Evolutionary conservation across 306 rosid genomes (phyloP), one percentile per base, ranked within the genome.

Genomic region (Gynostemma pentaphyllum): DNA sequence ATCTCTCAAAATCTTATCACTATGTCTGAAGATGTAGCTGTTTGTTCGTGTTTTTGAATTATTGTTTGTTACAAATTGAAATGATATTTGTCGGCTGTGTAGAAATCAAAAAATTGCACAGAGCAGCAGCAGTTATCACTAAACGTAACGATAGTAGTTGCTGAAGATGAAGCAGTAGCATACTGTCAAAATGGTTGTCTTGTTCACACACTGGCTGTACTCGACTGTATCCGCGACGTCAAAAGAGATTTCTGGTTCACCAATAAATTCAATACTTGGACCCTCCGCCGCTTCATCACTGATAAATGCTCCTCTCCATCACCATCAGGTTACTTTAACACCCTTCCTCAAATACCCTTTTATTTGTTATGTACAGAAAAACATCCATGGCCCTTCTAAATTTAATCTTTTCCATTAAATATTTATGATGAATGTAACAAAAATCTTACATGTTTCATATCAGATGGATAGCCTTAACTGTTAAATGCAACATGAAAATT

Each of bases 191-290:
- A 53, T 7, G 71, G 71, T 0, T 67, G 71, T 48, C 26, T 42
- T 4, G 14, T 23, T 1, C 71, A 67, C 71, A 67, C 71, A 0
- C 7, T 50, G 26, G 62, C 7, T 2, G 63, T 67, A 10, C 29
- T 67, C 2, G 32, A 40, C 21, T 67, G 71, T 1, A 39, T 67
- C 6, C 40, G 24, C 4, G 61, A 24, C 7, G 71, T 67, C 18
- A 51, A 67, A 18, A 37, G 49, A 26, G 42, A 67, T 15, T 67
- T 67, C 12, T 49, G 63, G 62, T 67, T 67, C 41, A 13, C 71
- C 2, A 67, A 67, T 28, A 13, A 39, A 3, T 54, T 42, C 4
- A 14, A 32, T 15, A 42, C 57, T 13, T 39, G 52, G 71, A 52
- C 62, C 26, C 62, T 67, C 9, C 26, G 46, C 13, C 1, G 4